phyloP scores from a whole-genome alignment of 495 filamentous ascomycete species.

The Penicillium riverlandense region DNA sequence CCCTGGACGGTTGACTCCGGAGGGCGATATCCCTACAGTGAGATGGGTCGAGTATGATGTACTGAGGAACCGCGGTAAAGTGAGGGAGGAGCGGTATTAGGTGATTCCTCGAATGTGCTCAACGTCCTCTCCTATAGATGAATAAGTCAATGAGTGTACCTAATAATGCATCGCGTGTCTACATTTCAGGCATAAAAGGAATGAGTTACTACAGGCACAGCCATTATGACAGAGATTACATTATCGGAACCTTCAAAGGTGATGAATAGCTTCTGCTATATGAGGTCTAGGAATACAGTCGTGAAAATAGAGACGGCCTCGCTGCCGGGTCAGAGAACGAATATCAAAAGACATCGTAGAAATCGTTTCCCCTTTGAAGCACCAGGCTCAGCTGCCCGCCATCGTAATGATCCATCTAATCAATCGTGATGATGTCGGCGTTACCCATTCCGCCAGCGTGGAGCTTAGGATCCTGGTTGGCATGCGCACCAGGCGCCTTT shows the following conservation, averaged over 20 bases:
- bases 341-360: not conserved
- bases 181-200: no score
- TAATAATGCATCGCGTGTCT: no score
- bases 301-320: slow-evolving; percentile 2
- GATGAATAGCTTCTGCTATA: slow-evolving; percentile 3
- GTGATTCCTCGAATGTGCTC: no score
- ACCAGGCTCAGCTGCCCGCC: no score
- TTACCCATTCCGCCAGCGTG: slow-evolving; percentile 6
- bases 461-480: slow-evolving; percentile 3
- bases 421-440: slow-evolving; percentile 34
- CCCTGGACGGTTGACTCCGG: slow-evolving; percentile 66
- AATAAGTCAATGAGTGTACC: no score
- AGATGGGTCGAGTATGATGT: slow-evolving; percentile 85
- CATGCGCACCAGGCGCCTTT: not conserved
- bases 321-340: no score
- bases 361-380: no score
- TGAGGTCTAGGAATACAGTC: slow-evolving; percentile 21
- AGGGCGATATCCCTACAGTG: slow-evolving; percentile 53
- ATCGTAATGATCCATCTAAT: slow-evolving; percentile 13
- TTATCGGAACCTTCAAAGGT: no score
- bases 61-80: slow-evolving; percentile 45
- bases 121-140: no score
- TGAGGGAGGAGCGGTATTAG: slow-evolving; percentile 40
- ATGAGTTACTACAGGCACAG: no score
- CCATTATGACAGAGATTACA: no score